Evolutionary conservation across 2,329 filamentous ascomycete species (phyloP), one percentile per base, ranked within the genome.

Genomic region (Pseudocercospora crystallina): DNA sequence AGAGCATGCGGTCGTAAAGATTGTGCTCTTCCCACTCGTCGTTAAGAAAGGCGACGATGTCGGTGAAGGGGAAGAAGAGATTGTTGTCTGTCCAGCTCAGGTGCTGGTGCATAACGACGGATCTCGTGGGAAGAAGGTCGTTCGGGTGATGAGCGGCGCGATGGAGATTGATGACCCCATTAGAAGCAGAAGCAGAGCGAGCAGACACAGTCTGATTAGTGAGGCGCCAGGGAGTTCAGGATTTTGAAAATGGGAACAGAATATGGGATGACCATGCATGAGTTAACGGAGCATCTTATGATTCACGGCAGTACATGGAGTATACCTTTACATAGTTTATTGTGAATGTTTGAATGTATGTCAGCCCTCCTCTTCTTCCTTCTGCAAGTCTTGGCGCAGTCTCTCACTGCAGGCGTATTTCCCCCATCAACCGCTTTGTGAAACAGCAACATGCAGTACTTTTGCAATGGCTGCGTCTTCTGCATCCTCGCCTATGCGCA

Each of bases 21-120:
- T 96, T 55, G 91, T 99, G 2, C 81, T 99, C 35, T 99, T 99
- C 77, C 95, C 95, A 8, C 80, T 97, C 1, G 92, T 99, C 13
- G 89, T 97, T 63, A 96, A 96, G 76, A 95, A 94, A 76, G 92
- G 91, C 46, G 89, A 95, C 65, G 92, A 97, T 67, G 77, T 79
- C 35, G 94, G 91, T 17, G 80, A 86, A 46, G 92, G 91, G 47
- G 90, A 96, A 47, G 90, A 96, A 60, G 91, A 97, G 76, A 89
- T 95, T 58, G 91, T 97, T 40, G 90, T 99, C 38, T 95, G 87
- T 67, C 92, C 92, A 8, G 94, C 95, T 5, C 92, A 97, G 71
- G 94, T 99, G 32, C 81, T 97, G 54, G 82, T 96, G 47, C 68
- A 66, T 20, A 69, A 65, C 39, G 71, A 72, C 34, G 57, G 51